Conservation (phyloP, 352 stramenopile species). For the Pythium sp. region DNA sequence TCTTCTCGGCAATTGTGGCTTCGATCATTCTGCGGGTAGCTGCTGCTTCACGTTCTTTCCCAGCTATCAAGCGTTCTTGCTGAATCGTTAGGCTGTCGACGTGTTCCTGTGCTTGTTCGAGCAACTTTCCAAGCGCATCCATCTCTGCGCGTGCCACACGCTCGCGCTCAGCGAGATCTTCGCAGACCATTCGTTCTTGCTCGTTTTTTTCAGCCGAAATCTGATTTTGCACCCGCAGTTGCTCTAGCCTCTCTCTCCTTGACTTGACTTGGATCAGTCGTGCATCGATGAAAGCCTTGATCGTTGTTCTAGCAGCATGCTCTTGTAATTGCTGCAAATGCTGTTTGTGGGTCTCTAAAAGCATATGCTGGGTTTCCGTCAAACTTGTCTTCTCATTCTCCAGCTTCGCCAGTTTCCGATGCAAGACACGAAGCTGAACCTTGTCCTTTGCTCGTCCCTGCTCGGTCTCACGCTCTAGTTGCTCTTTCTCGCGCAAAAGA, state of each 20-base stretch:
- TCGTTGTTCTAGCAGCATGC: slow-evolving; percentile 24
- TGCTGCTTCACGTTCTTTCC: slow-evolving; percentile 24
- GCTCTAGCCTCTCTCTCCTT: slow-evolving; percentile 12
- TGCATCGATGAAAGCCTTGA: slow-evolving; percentile 37
- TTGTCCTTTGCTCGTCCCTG: slow-evolving; percentile 23
- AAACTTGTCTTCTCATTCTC: slow-evolving; percentile 10
- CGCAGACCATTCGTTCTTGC: slow-evolving; percentile 30
- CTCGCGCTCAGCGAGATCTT: slow-evolving; percentile 33
- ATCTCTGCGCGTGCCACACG: slow-evolving; percentile 14
- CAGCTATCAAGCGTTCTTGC: slow-evolving; percentile 20
- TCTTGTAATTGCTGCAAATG: slow-evolving; percentile 19
- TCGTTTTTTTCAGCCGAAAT: slow-evolving; percentile 36
- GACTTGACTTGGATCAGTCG: slow-evolving; percentile 17
- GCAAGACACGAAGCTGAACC: slow-evolving; percentile 33
- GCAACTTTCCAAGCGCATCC: slow-evolving; percentile 16
- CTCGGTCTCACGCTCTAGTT: slow-evolving; percentile 17
- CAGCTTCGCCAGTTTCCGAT: slow-evolving; percentile 26
- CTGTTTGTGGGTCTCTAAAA: slow-evolving; percentile 19
- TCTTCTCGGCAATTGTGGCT: slow-evolving; percentile 22
- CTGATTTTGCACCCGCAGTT: slow-evolving; percentile 16
- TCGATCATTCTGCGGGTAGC: slow-evolving; percentile 10
- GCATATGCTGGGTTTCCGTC: background rate
- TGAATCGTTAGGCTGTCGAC: slow-evolving; percentile 16
- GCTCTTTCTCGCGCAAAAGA: slow-evolving; percentile 21
- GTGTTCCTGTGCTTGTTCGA: slow-evolving; percentile 25